Base-by-base conservation (phyloP, 768 basidiomycete species). In the Mycena floridula region DNA sequence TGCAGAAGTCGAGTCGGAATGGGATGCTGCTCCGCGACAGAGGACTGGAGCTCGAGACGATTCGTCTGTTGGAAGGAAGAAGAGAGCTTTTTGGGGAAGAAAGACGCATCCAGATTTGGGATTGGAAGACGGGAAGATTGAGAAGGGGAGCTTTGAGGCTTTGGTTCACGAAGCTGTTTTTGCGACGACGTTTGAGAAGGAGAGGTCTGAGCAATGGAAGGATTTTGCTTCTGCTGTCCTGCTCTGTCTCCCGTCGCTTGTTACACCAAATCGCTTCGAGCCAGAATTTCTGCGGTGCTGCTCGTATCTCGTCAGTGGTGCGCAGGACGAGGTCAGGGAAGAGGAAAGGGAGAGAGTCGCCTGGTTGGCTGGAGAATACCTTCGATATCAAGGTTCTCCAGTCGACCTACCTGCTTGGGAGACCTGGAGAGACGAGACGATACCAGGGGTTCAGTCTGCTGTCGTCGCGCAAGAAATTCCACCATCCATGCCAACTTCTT, bases 111-210 rank as follows among this genome's bases (percentile, higher is more conserved):
- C 85, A 8, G 79, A 88, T 51, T 61, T 89, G 20, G 63, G 75
- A n/a, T 50, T 67, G 42, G 67, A 60, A 41, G 56, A 46, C 25
- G 64, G 63, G 12, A 58, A 52, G 8, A 69, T 90, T 25, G 69
- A 75, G 53, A 81, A 76, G 40, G 89, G 89, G 11, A 81, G 79
- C 0, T 74, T 80, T 30, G 89, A 91, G 58, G 88, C 91, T 1
- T 70, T 93, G 5, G 64, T 84, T 0, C 90, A 94, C 54, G 91
- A 92, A 61, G 65, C 78, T 9, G 81, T 89, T 11, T 92, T 92
- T 57, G 82, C 76, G 11, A 89, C 88, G 1, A 80, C 78, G 12
- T 88, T 84, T 56, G n/a, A 43, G 6, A 55, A 58, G n/a, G 49
- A 45, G 8, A 40, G 21, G 40, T 54, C 47, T 27, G 61, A 66